Evolutionary conservation across 257 asterid species (phyloP).

Genomic region (Prunella vulgaris): DNA sequence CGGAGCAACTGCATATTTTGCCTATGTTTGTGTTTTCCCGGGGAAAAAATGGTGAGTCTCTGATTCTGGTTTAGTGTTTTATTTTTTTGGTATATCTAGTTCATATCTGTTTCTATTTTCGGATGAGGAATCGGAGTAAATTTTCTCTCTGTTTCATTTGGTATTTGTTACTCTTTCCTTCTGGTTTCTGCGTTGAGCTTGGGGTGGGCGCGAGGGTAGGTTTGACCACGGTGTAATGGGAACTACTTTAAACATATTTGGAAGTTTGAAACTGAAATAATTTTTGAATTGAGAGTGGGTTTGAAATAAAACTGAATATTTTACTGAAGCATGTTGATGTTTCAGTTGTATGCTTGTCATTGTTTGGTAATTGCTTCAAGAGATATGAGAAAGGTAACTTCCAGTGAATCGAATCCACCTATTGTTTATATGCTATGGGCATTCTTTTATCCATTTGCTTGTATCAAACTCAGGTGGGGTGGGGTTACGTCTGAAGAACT

Average conservation of each 20-base stretch:
- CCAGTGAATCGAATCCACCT: no score
- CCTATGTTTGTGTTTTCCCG: background rate
- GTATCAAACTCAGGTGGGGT: background rate
- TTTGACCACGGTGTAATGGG: no score
- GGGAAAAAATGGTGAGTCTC: slow-evolving; percentile 12
- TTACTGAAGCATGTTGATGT: background rate
- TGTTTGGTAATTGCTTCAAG: background rate
- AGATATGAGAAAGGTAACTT: background rate
- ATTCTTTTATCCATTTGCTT: background rate
- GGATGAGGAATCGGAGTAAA: background rate
- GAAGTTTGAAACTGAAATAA: background rate
- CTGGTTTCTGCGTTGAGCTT: background rate
- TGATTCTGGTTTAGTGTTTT: slow-evolving; percentile 1
- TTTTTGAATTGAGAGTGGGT: slow-evolving; percentile 1
- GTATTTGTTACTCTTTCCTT: background rate
- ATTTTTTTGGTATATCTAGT: background rate
- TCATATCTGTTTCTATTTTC: slow-evolving; percentile 14
- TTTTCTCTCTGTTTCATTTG: background rate
- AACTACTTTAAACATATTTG: background rate
- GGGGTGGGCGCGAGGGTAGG: background rate
- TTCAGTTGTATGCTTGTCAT: background rate
- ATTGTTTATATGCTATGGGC: background rate
- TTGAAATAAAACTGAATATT: background rate
- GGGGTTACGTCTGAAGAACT: background rate
- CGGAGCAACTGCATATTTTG: background rate